These are phyloP conservation scores for Cyclostephanos tholiformis DNA, from an alignment of 108 stramenopile species.

Conservation along the genomic window DNA sequence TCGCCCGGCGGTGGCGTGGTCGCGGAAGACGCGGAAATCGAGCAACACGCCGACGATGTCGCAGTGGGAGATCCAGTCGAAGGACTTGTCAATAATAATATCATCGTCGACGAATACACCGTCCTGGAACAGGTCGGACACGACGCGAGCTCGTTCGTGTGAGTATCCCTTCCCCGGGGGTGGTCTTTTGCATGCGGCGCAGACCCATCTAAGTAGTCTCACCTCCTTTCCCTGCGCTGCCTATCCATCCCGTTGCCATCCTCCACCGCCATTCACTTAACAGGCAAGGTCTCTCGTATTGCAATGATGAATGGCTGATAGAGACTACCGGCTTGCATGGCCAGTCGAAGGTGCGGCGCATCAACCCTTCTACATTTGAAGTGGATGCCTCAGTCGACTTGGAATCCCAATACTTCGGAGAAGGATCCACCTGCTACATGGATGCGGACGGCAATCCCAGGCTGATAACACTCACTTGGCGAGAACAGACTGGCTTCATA, in stretches of 20 bases:
- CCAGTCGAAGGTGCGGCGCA: constrained; percentile 61
- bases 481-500: constrained; percentile 66
- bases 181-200: constrained; percentile 7
- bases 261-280: background rate
- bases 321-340: constrained; percentile 78
- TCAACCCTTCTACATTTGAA: constrained; percentile 68
- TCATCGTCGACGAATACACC: constrained; percentile 51
- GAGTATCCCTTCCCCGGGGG: constrained; percentile 19
- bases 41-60: background rate
- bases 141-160: constrained; percentile 70
- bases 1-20: constrained; percentile 10
- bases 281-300: constrained; percentile 84
- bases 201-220: background rate
- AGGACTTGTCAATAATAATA: background rate
- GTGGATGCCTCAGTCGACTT: constrained; percentile 55
- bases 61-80: background rate
- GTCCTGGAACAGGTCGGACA: constrained; percentile 66
- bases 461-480: constrained; percentile 80
- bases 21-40: background rate
- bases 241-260: too few species aligned
- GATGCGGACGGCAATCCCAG: constrained; percentile 44
- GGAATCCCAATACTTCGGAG: constrained; percentile 64
- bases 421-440: constrained; percentile 68
- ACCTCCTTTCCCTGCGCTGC: constrained; percentile 4
- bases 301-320: constrained; percentile 59